Percentiles rank a stretch among this genome's conserved stretches.
Evolutionary conservation across 148 eudicot genomes (phyloP).

Genomic region (Hydrangea macrophylla): DNA sequence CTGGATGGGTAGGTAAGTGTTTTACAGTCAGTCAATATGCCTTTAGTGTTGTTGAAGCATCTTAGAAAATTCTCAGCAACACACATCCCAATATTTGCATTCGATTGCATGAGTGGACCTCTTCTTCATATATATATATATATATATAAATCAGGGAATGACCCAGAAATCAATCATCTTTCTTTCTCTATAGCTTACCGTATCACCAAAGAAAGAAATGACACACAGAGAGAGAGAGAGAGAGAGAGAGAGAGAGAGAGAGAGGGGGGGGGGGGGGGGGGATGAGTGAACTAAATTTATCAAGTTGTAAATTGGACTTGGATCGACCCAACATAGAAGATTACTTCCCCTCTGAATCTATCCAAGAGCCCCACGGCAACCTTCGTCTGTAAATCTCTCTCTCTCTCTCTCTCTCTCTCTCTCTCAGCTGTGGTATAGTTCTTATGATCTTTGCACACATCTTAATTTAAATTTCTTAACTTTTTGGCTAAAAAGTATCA

Average conservation of each 20-base stretch:
- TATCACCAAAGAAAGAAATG: not conserved
- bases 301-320: conserved; percentile 68
- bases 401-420: too few species aligned
- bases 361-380: conserved; percentile 60
- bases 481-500: too few species aligned
- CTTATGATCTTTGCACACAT: too few species aligned
- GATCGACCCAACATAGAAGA: conserved; percentile 94
- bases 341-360: conserved; percentile 70
- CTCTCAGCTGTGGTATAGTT: too few species aligned
- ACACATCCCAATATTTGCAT: not conserved
- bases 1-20: conserved; percentile 98
- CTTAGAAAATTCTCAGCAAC: too few species aligned
- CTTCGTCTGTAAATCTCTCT: conserved; percentile 59
- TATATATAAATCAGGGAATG: not conserved
- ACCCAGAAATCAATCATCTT: not conserved
- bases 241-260: too few species aligned
- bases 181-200: not conserved
- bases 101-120: not conserved
- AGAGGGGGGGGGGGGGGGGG: not conserved
- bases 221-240: too few species aligned
- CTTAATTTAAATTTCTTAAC: too few species aligned
- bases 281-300: conserved; percentile 30
- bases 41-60: not conserved
- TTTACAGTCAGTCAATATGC: not conserved
- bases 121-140: too few species aligned